A percentile compares a stretch with the other conserved stretches of the same genome.
phyloP scores from a whole-genome alignment of 2,329 filamentous ascomycete species.

The Cadophora malorum region DNA sequence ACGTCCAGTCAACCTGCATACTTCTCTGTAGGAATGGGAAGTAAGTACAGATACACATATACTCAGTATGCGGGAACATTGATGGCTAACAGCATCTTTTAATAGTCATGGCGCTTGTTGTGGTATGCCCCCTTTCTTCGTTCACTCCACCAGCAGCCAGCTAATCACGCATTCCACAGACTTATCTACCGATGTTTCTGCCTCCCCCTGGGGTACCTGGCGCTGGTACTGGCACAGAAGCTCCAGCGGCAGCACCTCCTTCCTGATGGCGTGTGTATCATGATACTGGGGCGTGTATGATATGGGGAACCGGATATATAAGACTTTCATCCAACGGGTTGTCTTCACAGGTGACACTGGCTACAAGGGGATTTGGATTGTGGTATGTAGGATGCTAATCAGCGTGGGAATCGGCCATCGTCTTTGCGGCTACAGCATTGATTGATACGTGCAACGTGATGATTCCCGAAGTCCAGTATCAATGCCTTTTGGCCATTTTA shows the following conservation, averaged over 20 bases:
- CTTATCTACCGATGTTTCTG: constrained; percentile 70
- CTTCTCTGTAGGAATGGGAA: constrained; percentile 80
- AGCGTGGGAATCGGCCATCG: too few species aligned
- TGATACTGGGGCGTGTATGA: neutral
- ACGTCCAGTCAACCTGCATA: constrained; percentile 71
- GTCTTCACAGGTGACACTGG: neutral
- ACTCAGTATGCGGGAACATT: neutral
- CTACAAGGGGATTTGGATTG: neutral
- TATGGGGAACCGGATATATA: neutral
- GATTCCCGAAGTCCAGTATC: too few species aligned
- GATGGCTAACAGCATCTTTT: constrained; percentile 17
- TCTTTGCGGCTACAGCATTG: neutral
- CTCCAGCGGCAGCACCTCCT: constrained; percentile 54
- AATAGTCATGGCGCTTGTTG: constrained; percentile 46
- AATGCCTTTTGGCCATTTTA: too few species aligned
- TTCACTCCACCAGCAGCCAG: neutral
- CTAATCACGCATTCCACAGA: constrained; percentile 45
- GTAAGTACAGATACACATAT: constrained; percentile 52
- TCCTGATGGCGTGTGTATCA: constrained; percentile 24
- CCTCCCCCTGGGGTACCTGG: constrained; percentile 55
- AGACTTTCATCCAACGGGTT: too few species aligned
- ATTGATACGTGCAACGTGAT: neutral
- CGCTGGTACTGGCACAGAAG: constrained; percentile 52
- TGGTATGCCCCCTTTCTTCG: constrained; percentile 48
- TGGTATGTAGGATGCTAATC: neutral